Base-by-base conservation (phyloP, 352 stramenopile species). In the Blastocystis hominis region DNA sequence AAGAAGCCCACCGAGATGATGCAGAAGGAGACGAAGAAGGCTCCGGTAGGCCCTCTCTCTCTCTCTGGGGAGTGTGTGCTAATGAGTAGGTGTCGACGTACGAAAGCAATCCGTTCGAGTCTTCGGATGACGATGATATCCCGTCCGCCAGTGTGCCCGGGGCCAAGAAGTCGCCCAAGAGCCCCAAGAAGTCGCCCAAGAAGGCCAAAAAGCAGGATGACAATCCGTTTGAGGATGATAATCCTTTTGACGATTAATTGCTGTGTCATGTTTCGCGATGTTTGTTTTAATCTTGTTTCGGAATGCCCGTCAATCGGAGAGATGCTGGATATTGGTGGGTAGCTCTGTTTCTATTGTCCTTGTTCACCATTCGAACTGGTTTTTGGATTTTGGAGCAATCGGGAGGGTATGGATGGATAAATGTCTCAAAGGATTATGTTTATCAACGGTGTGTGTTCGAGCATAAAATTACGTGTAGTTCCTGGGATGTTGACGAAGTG, bases 231-330 rank as follows among this genome's bases (percentile, higher is more conserved):
- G 72, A 84, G 72, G 72, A 84, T 34, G 72, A 84, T 15, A 84
- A 84, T 66, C 72, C 72, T 66, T 84, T 84, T 66, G 69, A 76
- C 24, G 68, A 84, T 40, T 84, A 84, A 84, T 46, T 62, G 40
- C 30, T 68, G 20, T 77, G 66, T 44, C 54, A 53, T 77, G 34
- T 77, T 59, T 36, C 30, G 20, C 3, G 5, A 53, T 77, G 66
- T 77, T 77, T 77, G 30, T 77, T 77, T 59, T 17, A 75, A 2
- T 9, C 5, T 42, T 75, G 24, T 75, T 75, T 75, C n/a, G 6
- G 10, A n/a, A 38, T n/a, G 15, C 15, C 38, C 38, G 3, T n/a
- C 3, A 7, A 13, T 38, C 38, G 56, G 38, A 64, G 38, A 34
- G 56, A 64, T 64, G 30, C 56, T 34, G 38, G 56, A n/a, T 3